Evolutionary conservation across 2,329 filamentous ascomycete genomes (phyloP), one percentile per base, ranked within the genome.

Genomic region (Trichoderma pleuroti): DNA sequence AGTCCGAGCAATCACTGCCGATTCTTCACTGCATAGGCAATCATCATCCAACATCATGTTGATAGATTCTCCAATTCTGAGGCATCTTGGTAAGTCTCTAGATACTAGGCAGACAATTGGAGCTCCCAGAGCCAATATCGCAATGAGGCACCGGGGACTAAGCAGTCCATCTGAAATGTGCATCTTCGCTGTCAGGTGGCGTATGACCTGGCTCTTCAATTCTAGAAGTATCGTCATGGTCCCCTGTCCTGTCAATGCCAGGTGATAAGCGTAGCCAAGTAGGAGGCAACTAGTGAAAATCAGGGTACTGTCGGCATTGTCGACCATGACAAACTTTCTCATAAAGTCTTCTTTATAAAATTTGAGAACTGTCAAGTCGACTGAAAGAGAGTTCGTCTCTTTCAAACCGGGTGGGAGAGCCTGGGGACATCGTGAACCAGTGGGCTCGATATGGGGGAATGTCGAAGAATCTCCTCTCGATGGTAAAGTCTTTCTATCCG

Each of bases 21-120:
- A 54, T 26, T 54, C 30, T 34, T 54, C 28, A 54, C n/a, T 65
- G 42, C 3, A 54, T 18, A 54, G 32, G 5, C 18, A 36, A 26
- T 65, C 62, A 36, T 36, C 46, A 5, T 65, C 62, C 21, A 65
- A n/a, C 7, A 30, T 65, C 28, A 26, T n/a, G 18, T 65, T 36
- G 26, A 65, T 65, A 32, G 32, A 54, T 16, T 65, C 46, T 18
- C 28, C 24, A 30, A 65, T 54, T 30, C 42, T 65, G 46, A 65
- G 46, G 2, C 61, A 42, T 11, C 42, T 46, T 52, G 61, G 61
- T 24, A 64, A 24, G n/a, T 64, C 61, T 30, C 61, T 52, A 2
- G 61, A 64, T 6, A 64, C 42, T 14, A 64, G 42, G 34, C 61
- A 64, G 11, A 64, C 61, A 64, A 64, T 64, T 12, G 61, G 61